Conservation (phyloP, 108 stramenopile genomes). For the Nitzschia sp. region DNA sequence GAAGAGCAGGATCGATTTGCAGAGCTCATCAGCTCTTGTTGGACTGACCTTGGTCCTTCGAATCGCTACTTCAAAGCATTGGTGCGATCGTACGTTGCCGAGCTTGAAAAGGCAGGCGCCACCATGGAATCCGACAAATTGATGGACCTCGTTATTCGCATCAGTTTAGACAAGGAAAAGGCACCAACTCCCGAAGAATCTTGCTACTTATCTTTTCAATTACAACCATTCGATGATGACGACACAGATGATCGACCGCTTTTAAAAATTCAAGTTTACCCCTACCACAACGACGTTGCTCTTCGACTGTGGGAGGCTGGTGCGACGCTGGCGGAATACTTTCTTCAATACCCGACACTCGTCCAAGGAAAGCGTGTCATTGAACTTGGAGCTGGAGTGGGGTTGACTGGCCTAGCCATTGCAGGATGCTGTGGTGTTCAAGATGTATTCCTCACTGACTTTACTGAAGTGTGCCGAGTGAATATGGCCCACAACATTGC, state of each 20-base stretch:
- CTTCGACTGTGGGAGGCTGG: conserved; percentile 79
- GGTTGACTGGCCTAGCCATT: conserved; percentile 58
- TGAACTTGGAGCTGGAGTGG: conserved; percentile 75
- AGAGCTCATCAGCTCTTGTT: conserved; percentile 12
- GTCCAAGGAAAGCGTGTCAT: conserved; percentile 36
- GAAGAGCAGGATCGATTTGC: conserved; percentile 36
- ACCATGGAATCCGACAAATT: conserved; percentile 32
- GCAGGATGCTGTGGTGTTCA: conserved; percentile 39
- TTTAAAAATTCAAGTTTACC: conserved; percentile 53
- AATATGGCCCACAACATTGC: conserved; percentile 66
- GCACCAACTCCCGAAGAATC: conserved; percentile 36
- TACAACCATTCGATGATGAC: conserved; percentile 12
- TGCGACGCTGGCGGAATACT: conserved; percentile 59
- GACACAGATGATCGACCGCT: neutral
- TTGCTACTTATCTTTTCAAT: conserved; percentile 42
- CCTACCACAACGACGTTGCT: conserved; percentile 77
- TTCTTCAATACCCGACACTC: conserved; percentile 30
- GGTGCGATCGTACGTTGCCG: conserved; percentile 31
- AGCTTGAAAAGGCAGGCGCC: conserved; percentile 25
- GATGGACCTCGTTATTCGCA: conserved; percentile 33
- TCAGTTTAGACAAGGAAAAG: conserved; percentile 12
- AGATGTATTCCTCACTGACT: conserved; percentile 70
- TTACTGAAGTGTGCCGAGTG: conserved; percentile 46
- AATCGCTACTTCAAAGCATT: conserved; percentile 43
- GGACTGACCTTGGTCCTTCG: conserved; percentile 36